A percentile compares a stretch with the other conserved stretches of the same genome.
Conservation (phyloP, 148 eudicot species). For the Chenopodium album region DNA sequence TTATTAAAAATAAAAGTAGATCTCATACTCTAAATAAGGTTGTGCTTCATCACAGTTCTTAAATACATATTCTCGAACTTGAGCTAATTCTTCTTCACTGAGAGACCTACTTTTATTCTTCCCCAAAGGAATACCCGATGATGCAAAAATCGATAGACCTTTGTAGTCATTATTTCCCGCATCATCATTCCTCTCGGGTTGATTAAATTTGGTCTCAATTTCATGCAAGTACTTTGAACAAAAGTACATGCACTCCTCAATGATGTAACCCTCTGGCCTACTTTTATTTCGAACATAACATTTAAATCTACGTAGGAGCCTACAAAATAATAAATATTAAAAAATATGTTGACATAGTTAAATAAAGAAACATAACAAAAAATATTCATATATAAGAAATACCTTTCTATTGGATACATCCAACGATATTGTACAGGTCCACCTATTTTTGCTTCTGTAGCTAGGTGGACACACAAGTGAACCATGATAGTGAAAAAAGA, state of each 20-base stretch:
- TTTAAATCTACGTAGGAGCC: background rate
- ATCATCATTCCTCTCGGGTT: background rate
- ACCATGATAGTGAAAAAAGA: constrained; percentile 12
- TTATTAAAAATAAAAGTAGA: too few species aligned
- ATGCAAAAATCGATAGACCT: constrained; percentile 1
- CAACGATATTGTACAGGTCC: background rate
- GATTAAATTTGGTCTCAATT: background rate
- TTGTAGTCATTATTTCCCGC: background rate
- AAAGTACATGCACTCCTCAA: background rate
- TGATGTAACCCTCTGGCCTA: background rate
- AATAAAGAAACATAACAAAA: too few species aligned
- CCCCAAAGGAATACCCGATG: background rate
- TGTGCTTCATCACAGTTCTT: background rate
- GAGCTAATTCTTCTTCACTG: background rate
- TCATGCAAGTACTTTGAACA: background rate
- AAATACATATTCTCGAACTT: constrained; percentile 5
- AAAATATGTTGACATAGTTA: too few species aligned
- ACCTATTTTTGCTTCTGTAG: background rate
- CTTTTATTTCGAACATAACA: background rate
- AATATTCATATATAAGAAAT: background rate
- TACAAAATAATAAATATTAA: background rate
- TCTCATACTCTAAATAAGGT: background rate
- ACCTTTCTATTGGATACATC: constrained; percentile 5
- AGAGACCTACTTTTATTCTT: background rate
- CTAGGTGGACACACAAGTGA: constrained; percentile 13